Base-by-base conservation (phyloP, 169 alveolate genomes). In the Cystoisospora suis region DNA sequence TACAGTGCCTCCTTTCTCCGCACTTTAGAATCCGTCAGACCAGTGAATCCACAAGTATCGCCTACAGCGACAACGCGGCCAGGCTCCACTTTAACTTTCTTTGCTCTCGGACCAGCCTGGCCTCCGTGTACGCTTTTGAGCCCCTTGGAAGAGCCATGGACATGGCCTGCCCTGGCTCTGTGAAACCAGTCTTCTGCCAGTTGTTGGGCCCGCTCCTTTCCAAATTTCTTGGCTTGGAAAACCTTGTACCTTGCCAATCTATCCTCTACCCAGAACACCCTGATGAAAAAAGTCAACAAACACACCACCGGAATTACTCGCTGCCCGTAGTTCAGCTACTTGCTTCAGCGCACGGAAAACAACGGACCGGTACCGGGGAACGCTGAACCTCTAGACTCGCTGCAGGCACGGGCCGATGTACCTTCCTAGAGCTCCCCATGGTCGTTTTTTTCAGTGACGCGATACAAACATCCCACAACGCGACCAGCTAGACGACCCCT, bases 241-340 rank as follows among this genome's bases (percentile, higher is more conserved):
- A 89, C 92, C 27, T 89, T 89, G 69, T 89, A 89, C 49, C 92
- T 47, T 6, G 92, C 92, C 23, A 77, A 89, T 2, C 89, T 85
- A 32, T 89, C 92, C 29, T 89, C 92, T 56, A 89, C 85, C 92
- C 92, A 89, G 77, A 89, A 89, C 20, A 89, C 92, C 70, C 92
- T 89, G 47, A 42, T 58, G 7, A 53, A 17, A 15, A 12, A 15
- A 34, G 32, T 49, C 40, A 46, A 32, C 49, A 40, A 27, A 40
- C 61, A 81, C 42, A 27, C 59, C 38, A n/a, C n/a, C n/a, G n/a
- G n/a, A n/a, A n/a, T n/a, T n/a, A n/a, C n/a, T n/a, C n/a, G n/a
- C n/a, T n/a, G n/a, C n/a, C n/a, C n/a, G 20, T 46, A 32, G 38
- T 9, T 15, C 6, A 23, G 72, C 38, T 44, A n/a, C 65, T 3